Percentiles rank a stretch among this genome's conserved stretches.
phyloP scores from a whole-genome alignment of 192 early-diverging fungal species.

The Umbelopsis ramanniana region DNA sequence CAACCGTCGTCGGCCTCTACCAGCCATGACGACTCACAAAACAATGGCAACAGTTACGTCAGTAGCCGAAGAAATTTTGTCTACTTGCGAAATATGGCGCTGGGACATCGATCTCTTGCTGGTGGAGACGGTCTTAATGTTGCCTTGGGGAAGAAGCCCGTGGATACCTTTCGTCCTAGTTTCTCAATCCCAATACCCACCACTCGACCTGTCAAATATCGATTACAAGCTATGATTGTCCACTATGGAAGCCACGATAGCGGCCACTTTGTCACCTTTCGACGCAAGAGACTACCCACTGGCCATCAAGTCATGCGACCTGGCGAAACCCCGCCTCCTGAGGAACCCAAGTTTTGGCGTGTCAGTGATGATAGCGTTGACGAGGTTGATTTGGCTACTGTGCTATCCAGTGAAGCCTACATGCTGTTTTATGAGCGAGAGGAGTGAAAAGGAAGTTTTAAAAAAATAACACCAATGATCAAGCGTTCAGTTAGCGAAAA shows the following conservation, averaged over 20 bases:
- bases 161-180: conserved; percentile 20
- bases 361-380: conserved; percentile 76
- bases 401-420: conserved; percentile 72
- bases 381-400: conserved; percentile 64
- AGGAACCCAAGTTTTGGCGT: conserved; percentile 62
- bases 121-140: conserved; percentile 23
- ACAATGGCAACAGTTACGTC: conserved; percentile 15
- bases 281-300: conserved; percentile 58
- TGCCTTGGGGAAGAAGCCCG: conserved; percentile 23
- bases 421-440: conserved; percentile 77
- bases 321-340: conserved; percentile 7
- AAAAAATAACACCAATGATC: neutral
- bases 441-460: neutral
- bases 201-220: conserved; percentile 56
- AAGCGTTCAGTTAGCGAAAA: no score
- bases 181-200: conserved; percentile 27
- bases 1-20: conserved; percentile 23
- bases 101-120: neutral
- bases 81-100: conserved; percentile 39
- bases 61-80: conserved; percentile 37
- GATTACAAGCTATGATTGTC: conserved; percentile 77
- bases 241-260: conserved; percentile 87
- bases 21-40: conserved; percentile 9
- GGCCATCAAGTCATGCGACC: conserved; percentile 36
- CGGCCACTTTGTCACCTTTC: conserved; percentile 91